phyloP scores from a whole-genome alignment of 345 rosid species.

The Schrenkiella parvula region DNA sequence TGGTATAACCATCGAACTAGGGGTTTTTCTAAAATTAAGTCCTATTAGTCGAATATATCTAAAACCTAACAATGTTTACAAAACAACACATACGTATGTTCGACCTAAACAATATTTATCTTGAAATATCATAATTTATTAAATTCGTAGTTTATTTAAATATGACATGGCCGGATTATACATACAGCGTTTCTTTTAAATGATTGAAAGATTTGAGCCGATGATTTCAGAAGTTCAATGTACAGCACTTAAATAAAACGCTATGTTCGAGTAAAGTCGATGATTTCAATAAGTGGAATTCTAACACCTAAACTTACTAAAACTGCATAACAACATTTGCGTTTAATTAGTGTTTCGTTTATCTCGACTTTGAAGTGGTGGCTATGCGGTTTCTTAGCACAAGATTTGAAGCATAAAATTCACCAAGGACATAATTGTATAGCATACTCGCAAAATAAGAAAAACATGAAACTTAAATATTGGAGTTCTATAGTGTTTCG shows the following conservation, averaged over 20 bases:
- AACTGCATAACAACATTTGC: neutral
- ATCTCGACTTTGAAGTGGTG: conserved; percentile 1
- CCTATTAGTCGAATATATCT: neutral
- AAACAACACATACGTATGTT: neutral
- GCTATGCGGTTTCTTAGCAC: conserved; percentile 8
- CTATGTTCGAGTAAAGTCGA: conserved; percentile 11
- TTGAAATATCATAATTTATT: neutral
- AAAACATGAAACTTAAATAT: conserved; percentile 10
- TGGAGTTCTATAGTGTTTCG: neutral
- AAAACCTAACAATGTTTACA: neutral
- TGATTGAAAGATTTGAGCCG: too few species aligned
- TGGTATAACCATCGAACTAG: neutral
- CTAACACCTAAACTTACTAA: conserved; percentile 8
- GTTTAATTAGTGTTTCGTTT: neutral
- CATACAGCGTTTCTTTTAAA: neutral
- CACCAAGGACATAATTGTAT: neutral
- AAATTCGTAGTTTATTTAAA: neutral
- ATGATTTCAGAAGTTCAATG: neutral
- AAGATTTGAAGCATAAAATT: conserved; percentile 25
- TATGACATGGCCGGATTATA: neutral
- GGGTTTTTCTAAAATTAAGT: neutral
- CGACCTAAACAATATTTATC: neutral
- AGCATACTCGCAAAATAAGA: neutral
- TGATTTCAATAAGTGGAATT: neutral
- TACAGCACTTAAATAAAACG: neutral